phyloP scores from a whole-genome alignment of 1,284 basidiomycete genomes.

The Fomitopsis betulina region DNA sequence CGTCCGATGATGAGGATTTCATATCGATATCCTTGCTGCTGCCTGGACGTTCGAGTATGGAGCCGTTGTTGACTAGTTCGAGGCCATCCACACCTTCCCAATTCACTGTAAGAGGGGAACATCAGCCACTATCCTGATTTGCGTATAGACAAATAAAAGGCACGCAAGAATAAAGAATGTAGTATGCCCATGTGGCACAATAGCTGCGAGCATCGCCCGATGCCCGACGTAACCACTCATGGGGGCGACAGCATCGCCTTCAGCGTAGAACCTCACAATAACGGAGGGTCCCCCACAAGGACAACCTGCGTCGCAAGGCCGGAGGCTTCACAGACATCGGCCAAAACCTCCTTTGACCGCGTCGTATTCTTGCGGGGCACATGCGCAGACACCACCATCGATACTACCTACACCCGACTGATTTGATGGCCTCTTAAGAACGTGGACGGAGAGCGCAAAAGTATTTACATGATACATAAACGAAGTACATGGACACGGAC shows the following conservation, averaged over 20 bases:
- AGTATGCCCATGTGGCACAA: neutral
- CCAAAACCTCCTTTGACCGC: neutral
- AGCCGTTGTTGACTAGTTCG: slow-evolving; percentile 30
- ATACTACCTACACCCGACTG: slow-evolving; percentile 3
- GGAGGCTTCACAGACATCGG: neutral
- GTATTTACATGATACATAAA: slow-evolving; percentile 23
- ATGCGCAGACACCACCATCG: slow-evolving; percentile 7
- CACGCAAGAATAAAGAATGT: neutral
- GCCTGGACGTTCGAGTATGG: slow-evolving; percentile 2
- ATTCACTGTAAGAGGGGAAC: slow-evolving; percentile 44
- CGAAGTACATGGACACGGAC: slow-evolving; percentile 26
- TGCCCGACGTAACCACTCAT: neutral
- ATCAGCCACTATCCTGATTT: neutral
- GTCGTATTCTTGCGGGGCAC: neutral
- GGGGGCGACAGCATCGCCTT: neutral
- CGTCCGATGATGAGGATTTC: slow-evolving; percentile 40
- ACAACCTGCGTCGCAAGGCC: neutral
- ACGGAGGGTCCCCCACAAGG: neutral
- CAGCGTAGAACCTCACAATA: neutral
- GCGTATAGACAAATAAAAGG: neutral
- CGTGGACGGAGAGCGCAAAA: neutral
- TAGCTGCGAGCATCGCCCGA: neutral
- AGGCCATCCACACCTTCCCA: slow-evolving; percentile 64
- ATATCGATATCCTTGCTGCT: slow-evolving; percentile 12
- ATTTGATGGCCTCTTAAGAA: slow-evolving; percentile 6